A percentile compares a stretch with the other conserved stretches of the same genome.
These are phyloP conservation scores for Verticillium dahliae DNA, from an alignment of 2,329 filamentous ascomycete genomes.

Conservation along the genomic window DNA sequence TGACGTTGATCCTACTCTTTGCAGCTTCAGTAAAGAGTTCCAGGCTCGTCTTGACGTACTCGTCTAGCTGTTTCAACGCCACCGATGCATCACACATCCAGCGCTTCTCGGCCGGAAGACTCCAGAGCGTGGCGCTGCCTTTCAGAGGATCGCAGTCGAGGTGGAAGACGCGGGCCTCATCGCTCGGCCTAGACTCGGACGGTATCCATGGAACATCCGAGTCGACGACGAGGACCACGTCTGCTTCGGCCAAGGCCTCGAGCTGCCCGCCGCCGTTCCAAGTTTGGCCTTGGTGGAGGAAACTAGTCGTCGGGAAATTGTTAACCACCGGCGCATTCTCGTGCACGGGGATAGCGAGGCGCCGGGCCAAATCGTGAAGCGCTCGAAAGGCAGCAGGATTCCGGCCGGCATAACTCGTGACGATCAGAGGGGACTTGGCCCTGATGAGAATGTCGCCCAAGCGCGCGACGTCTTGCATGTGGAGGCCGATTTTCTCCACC, in stretches of 20 bases:
- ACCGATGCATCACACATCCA: constrained; percentile 41
- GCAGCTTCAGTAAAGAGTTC: constrained; percentile 45
- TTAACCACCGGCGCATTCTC: constrained; percentile 42
- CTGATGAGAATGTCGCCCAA: constrained; percentile 2
- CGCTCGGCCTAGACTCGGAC: constrained; percentile 52
- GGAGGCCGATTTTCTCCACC: constrained; percentile 6
- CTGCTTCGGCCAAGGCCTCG: constrained; percentile 46
- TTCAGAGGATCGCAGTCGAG: constrained; percentile 61
- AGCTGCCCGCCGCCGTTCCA: constrained; percentile 14
- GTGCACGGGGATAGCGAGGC: constrained; percentile 30
- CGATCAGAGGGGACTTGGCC: constrained; percentile 9
- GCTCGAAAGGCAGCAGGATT: constrained; percentile 7
- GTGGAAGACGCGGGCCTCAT: constrained; percentile 52
- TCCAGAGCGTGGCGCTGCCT: constrained; percentile 49
- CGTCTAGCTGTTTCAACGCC: constrained; percentile 20
- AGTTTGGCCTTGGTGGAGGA: constrained; percentile 10
- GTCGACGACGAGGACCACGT: constrained; percentile 59
- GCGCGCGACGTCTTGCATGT: constrained; percentile 1
- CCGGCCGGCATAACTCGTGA: constrained; percentile 11
- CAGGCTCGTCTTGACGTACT: constrained; percentile 20
- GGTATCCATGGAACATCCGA: constrained; percentile 65
- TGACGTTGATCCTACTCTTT: constrained; percentile 52
- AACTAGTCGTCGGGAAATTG: constrained; percentile 18
- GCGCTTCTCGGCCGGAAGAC: constrained; percentile 40
- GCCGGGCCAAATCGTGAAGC: constrained; percentile 10